Evolutionary conservation across 2,329 filamentous ascomycete genomes (phyloP).

Genomic region (Aotearoamyces nothofagi): DNA sequence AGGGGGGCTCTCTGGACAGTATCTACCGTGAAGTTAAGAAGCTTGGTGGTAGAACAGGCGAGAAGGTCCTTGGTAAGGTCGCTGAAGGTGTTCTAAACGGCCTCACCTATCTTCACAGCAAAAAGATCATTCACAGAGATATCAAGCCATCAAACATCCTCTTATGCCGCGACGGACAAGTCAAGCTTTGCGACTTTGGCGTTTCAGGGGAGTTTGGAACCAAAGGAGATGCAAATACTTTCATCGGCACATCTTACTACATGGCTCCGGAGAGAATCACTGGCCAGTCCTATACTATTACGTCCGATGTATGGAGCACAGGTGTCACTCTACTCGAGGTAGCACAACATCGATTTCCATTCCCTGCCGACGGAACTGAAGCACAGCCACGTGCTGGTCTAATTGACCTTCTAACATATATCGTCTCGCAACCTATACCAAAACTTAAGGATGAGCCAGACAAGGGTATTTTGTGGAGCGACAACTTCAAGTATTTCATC

Average conservation of each 20-base stretch:
- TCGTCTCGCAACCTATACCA: conserved; percentile 88
- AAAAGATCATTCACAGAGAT: conserved; percentile 96
- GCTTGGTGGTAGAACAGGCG: conserved; percentile 82
- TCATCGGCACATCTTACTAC: conserved; percentile 97
- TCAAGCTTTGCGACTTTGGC: conserved; percentile 97
- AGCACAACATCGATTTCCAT: conserved; percentile 96
- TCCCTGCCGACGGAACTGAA: conserved; percentile 90
- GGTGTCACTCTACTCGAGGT: conserved; percentile 96
- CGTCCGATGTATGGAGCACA: conserved; percentile 94
- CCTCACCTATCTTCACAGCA: conserved; percentile 84
- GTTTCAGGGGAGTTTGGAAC: conserved; percentile 97
- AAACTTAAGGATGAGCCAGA: conserved; percentile 91
- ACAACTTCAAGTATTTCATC: conserved; percentile 98
- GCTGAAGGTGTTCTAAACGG: conserved; percentile 90
- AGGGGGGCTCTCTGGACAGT: conserved; percentile 88
- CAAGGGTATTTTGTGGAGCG: conserved; percentile 82
- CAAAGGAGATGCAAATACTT: conserved; percentile 96
- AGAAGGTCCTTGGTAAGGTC: conserved; percentile 94
- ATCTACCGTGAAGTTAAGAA: conserved; percentile 97
- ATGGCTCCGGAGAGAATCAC: conserved; percentile 98
- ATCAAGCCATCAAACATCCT: conserved; percentile 98
- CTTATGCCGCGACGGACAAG: conserved; percentile 78
- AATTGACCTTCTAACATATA: conserved; percentile 93
- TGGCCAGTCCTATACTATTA: conserved; percentile 95
- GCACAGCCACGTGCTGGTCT: conserved; percentile 86